These are phyloP conservation scores for Dactylonectria macrodidyma DNA, from an alignment of 2,329 filamentous ascomycete genomes.

Conservation along the genomic window DNA sequence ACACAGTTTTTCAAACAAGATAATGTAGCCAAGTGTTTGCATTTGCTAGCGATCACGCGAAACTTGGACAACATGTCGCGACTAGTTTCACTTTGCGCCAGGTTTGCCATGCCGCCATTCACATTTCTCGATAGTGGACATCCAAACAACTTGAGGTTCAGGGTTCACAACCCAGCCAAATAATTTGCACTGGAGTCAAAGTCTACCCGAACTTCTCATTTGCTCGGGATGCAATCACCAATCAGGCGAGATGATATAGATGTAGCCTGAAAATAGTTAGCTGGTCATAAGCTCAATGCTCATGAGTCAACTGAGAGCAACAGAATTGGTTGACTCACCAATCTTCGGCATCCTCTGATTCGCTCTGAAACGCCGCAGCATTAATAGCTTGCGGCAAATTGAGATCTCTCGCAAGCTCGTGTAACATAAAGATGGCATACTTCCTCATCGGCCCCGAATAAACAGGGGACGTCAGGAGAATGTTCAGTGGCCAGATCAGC, in stretches of 20 bases:
- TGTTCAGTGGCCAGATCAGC: slow-evolving; percentile 44
- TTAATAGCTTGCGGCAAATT: slow-evolving; percentile 40
- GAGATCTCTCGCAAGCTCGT: slow-evolving; percentile 40
- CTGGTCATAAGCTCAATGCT: background rate
- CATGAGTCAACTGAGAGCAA: background rate
- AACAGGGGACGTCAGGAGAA: slow-evolving; percentile 32
- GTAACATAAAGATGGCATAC: slow-evolving; percentile 35
- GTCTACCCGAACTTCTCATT: too few species aligned
- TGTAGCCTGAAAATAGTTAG: background rate
- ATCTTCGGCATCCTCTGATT: slow-evolving; percentile 27
- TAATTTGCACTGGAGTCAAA: too few species aligned
- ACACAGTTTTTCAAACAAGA: too few species aligned
- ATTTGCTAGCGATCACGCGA: too few species aligned
- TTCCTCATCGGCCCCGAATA: slow-evolving; percentile 27
- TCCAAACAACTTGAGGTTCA: too few species aligned
- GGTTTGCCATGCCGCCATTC: too few species aligned
- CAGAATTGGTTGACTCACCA: slow-evolving; percentile 30
- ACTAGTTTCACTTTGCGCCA: too few species aligned
- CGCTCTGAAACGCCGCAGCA: slow-evolving; percentile 1
- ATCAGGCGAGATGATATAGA: background rate
- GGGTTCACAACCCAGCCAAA: too few species aligned
- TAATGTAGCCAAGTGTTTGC: too few species aligned
- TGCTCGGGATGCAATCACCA: background rate
- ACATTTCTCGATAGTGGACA: too few species aligned
- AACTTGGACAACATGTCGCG: too few species aligned